phyloP scores from a whole-genome alignment of 2,329 filamentous ascomycete species.

The Alternaria angustiovoidea region DNA sequence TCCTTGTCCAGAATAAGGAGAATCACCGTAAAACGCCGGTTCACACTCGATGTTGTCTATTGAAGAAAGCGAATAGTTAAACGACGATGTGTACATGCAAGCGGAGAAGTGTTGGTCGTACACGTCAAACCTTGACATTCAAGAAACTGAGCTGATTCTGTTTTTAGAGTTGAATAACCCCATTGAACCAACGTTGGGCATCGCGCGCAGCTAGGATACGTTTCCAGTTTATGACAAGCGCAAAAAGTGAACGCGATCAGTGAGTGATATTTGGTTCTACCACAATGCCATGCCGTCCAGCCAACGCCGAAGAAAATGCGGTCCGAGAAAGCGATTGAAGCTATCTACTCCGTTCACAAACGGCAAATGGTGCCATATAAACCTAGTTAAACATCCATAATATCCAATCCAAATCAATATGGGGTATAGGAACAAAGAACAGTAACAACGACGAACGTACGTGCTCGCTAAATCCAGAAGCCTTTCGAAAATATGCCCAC shows the following conservation, averaged over 20 bases:
- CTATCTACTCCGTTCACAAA: neutral
- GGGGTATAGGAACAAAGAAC: conserved; percentile 16
- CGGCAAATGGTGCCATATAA: neutral
- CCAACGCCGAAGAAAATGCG: neutral
- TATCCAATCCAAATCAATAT: conserved; percentile 15
- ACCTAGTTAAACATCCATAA: neutral
- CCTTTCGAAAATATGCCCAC: neutral
- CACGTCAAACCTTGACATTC: neutral
- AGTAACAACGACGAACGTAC: conserved; percentile 8
- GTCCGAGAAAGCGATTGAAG: neutral
- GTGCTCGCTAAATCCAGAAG: conserved; percentile 10
- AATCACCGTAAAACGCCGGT: neutral
- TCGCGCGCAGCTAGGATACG: neutral
- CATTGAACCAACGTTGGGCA: neutral
- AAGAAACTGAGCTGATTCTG: neutral
- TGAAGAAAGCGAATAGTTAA: neutral
- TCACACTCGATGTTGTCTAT: neutral
- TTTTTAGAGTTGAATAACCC: neutral
- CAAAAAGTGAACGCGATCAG: neutral
- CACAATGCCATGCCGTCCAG: neutral
- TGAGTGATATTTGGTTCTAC: neutral
- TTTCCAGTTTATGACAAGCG: neutral
- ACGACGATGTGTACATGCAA: neutral
- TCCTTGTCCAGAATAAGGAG: neutral
- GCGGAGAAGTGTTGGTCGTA: neutral